Base-by-base conservation (phyloP, 208 protist genomes). In the Porcisia hertigi region DNA sequence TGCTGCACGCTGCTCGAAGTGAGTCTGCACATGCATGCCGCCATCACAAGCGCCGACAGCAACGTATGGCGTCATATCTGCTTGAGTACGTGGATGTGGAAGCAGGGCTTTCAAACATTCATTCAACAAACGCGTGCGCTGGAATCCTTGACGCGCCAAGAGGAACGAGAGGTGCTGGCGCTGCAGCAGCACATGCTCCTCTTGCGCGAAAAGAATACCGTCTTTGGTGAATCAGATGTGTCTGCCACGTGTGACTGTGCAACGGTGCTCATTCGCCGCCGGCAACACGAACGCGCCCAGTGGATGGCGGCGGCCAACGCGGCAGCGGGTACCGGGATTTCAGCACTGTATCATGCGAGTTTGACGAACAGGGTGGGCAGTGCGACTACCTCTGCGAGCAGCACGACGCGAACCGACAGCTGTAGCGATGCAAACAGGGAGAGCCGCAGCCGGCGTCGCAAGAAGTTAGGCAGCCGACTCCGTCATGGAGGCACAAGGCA, bases 121-220 rank as follows among this genome's bases (percentile, higher is more conserved):
- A 81, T 84, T 25, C 30, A 63, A 64, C 74, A 74, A 43, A 76
- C 85, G 47, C 52, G 76, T 3, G 71, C 58, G 12, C 70, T 86
- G 34, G 84, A 87, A 71, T 55, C 43, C 39, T 58, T 73, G 45
- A 66, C 76, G 43, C 74, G 70, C 41, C 66, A 65, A 11, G 86
- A 92, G 47, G 89, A 92, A 75, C 82, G 85, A 18, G 74, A 84
- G 55, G 64, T 90, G 12, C 81, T 88, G 65, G 57, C 79, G 14
- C 69, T 92, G 63, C 87, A 91, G 80, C 91, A 93, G 76, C 83
- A 87, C 36, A 88, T 93, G 85, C 65, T 95, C 18, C 71, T 85
- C 39, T 57, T 79, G 20, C 79, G 72, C 3, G 75, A 82, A 58
- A 62, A 77, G 53, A 70, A 67, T 45, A 73, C 45, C 34, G 63